These are phyloP conservation scores for Avena eriantha DNA, from an alignment of 176 grass and related monocot genomes.

Conservation along the genomic window DNA sequence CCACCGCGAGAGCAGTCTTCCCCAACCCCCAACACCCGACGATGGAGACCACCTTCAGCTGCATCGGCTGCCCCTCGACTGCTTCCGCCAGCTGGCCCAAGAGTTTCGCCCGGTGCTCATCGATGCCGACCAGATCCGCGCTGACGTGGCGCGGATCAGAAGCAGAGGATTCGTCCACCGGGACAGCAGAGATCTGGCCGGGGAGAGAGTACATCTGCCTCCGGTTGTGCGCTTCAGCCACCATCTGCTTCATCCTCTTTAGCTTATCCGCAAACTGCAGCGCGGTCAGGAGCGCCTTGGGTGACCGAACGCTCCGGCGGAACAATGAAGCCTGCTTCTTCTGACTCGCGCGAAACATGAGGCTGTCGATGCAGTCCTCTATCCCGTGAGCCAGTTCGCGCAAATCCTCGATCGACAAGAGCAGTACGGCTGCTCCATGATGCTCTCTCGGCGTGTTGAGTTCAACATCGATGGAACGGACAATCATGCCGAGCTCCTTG, in stretches of 20 bases:
- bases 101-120: conserved; percentile 2
- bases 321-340: not conserved
- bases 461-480: not conserved
- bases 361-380: conserved; percentile 17
- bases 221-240: not conserved
- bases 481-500: conserved; percentile 18
- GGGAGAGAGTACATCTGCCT: not conserved
- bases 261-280: not conserved
- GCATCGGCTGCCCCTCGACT: not conserved
- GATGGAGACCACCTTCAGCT: conserved; percentile 42
- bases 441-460: rapidly evolving
- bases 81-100: not conserved
- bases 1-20: conserved; percentile 21
- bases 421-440: not conserved
- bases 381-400: conserved; percentile 19
- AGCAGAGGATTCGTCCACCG: not conserved
- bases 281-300: not conserved
- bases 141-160: not conserved
- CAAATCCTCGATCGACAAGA: not conserved
- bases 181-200: not conserved
- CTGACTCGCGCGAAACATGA: not conserved
- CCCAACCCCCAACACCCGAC: conserved; percentile 33
- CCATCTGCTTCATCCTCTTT: not conserved
- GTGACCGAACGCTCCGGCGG: not conserved
- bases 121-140: conserved; percentile 9